Conservation (phyloP, 495 filamentous ascomycete species). For the Penicillium herquei region DNA sequence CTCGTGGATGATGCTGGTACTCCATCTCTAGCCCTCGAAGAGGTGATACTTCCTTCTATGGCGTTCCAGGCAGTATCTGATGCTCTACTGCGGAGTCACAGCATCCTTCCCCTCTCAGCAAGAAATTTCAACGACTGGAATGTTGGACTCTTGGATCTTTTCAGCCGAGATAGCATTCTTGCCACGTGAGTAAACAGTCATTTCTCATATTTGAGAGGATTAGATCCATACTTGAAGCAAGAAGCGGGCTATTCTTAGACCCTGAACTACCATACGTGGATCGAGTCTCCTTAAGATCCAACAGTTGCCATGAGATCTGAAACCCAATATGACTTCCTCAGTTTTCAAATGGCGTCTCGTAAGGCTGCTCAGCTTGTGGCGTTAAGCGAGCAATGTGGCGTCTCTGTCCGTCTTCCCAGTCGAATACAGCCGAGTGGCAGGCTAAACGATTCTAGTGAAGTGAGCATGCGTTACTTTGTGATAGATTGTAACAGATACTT, state of each 20-base stretch:
- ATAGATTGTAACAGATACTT: conserved; percentile 14
- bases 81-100: conserved; percentile 48
- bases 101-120: conserved; percentile 54
- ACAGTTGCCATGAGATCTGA: not conserved
- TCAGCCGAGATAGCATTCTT: conserved; percentile 3
- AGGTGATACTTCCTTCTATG: conserved; percentile 56
- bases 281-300: not conserved
- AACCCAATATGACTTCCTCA: conserved; percentile 30
- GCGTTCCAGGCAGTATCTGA: conserved; percentile 45
- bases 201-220: too few relatives aligned
- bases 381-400: conserved; percentile 82
- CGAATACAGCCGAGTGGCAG: conserved; percentile 72
- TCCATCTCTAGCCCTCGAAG: conserved; percentile 55
- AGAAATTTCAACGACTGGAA: conserved; percentile 62
- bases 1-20: conserved; percentile 49
- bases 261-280: not conserved
- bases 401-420: conserved; percentile 78
- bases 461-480: conserved; percentile 1
- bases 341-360: conserved; percentile 56
- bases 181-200: too few relatives aligned
- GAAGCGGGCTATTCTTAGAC: not conserved
- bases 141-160: conserved; percentile 60
- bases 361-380: conserved; percentile 76
- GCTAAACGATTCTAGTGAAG: conserved; percentile 64
- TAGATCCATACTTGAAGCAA: not conserved